A percentile compares a stretch with the other conserved stretches of the same genome.
Evolutionary conservation across 1,139 yeast species (phyloP).

Genomic region (Candida mesenterica): DNA sequence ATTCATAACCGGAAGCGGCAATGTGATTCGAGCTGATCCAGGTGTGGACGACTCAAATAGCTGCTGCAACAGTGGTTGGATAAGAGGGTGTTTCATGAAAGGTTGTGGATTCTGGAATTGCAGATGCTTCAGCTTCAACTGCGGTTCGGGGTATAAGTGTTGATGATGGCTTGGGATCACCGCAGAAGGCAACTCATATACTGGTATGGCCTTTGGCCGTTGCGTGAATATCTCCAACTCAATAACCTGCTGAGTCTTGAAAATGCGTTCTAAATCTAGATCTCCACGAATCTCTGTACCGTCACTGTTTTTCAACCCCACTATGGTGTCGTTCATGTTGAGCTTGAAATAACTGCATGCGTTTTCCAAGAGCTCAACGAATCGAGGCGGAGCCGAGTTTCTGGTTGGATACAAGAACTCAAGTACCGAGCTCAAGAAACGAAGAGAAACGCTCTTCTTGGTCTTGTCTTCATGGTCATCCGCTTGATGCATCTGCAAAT

Average conservation of each 20-base stretch:
- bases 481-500: conserved; percentile 19
- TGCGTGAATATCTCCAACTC: conserved; percentile 40
- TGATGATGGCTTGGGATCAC: conserved; percentile 22
- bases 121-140: conserved; percentile 1
- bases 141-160: conserved; percentile 9
- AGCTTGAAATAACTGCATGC: conserved; percentile 63
- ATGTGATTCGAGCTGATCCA: conserved; percentile 16
- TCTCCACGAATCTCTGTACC: conserved; percentile 31
- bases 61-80: neutral
- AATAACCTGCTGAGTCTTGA: conserved; percentile 26
- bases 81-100: neutral
- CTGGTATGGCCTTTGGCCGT: conserved; percentile 32
- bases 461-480: conserved; percentile 3
- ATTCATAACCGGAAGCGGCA: conserved; percentile 33
- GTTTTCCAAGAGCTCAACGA: conserved; percentile 65
- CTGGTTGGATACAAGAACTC: conserved; percentile 60
- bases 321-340: conserved; percentile 10
- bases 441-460: conserved; percentile 29
- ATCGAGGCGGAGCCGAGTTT: conserved; percentile 67
- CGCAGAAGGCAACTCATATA: conserved; percentile 35
- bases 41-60: neutral
- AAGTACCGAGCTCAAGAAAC: conserved; percentile 43
- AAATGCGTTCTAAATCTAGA: conserved; percentile 35
- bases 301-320: conserved; percentile 15
- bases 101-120: conserved; percentile 1